These are phyloP conservation scores for Pholiota conissans DNA, from an alignment of 768 basidiomycete species.

Conservation along the genomic window DNA sequence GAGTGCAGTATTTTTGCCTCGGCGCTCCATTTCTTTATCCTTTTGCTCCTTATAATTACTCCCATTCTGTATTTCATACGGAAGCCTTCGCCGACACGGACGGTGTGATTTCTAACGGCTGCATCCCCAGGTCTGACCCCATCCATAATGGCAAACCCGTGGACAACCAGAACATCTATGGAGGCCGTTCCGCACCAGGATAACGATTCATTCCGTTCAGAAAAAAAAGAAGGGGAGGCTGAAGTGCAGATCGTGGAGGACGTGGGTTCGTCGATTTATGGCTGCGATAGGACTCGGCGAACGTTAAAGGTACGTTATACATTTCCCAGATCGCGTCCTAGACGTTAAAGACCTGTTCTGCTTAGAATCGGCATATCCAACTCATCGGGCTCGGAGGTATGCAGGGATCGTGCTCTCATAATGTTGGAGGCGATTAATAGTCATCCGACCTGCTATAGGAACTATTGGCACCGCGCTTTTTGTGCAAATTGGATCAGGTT, in stretches of 20 bases:
- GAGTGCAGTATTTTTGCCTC: background rate
- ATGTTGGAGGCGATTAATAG: background rate
- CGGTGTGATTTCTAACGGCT: background rate
- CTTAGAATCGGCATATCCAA: conserved; percentile 51
- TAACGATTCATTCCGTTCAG: conserved; percentile 3
- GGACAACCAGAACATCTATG: background rate
- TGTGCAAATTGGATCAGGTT: conserved; percentile 64
- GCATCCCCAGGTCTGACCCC: background rate
- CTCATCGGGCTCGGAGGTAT: conserved; percentile 52
- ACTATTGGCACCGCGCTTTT: conserved; percentile 78
- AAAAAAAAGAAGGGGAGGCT: conserved; percentile 4
- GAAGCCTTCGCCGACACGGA: background rate
- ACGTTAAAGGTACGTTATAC: conserved; percentile 19
- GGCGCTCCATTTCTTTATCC: background rate
- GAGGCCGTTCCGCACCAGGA: background rate
- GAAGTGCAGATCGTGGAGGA: conserved; percentile 9
- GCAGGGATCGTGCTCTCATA: background rate
- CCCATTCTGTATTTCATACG: background rate
- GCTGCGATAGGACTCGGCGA: conserved; percentile 18
- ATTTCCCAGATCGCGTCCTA: background rate
- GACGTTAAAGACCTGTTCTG: background rate
- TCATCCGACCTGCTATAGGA: conserved; percentile 31
- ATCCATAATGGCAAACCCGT: background rate
- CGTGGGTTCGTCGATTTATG: conserved; percentile 1
- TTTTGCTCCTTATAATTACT: background rate